phyloP scores from a whole-genome alignment of 2,329 filamentous ascomycete genomes.

The Trichoderma guizhouense region DNA sequence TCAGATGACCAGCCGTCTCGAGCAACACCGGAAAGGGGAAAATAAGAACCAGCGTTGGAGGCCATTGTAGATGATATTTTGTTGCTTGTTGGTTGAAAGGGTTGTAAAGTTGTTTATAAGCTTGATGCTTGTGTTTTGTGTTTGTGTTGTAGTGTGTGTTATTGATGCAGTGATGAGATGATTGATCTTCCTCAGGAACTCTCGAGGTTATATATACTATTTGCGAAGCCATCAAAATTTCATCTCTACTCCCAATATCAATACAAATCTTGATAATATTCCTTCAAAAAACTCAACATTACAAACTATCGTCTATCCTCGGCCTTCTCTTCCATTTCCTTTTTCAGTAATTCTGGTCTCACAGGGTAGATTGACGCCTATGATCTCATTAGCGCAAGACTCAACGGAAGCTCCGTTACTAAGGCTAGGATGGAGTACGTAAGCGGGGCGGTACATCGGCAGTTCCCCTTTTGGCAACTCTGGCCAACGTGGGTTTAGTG shows the following conservation, averaged over 20 bases:
- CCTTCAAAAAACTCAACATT: neutral
- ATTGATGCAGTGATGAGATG: neutral
- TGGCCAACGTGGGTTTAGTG: neutral
- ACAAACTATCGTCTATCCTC: neutral
- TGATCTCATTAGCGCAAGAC: neutral
- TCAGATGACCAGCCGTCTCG: conserved; percentile 13
- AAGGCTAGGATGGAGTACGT: neutral
- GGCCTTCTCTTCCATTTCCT: conserved; percentile 5
- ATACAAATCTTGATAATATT: neutral
- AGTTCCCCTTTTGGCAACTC: conserved; percentile 2
- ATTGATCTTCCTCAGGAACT: neutral
- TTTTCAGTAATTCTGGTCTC: conserved; percentile 1
- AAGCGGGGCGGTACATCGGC: neutral
- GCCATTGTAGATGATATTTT: neutral
- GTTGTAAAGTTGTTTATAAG: neutral
- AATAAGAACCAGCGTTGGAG: neutral
- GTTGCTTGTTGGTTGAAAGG: neutral
- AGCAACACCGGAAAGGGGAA: conserved; percentile 3
- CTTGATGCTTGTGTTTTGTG: neutral
- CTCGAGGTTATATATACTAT: neutral
- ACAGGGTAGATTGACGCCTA: neutral
- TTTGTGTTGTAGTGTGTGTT: neutral
- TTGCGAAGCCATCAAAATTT: neutral
- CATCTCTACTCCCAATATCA: neutral
- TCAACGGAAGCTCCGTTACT: neutral